These are phyloP conservation scores for Chlorella sp. DNA, from an alignment of 139 green algal genomes.

Conservation along the genomic window DNA sequence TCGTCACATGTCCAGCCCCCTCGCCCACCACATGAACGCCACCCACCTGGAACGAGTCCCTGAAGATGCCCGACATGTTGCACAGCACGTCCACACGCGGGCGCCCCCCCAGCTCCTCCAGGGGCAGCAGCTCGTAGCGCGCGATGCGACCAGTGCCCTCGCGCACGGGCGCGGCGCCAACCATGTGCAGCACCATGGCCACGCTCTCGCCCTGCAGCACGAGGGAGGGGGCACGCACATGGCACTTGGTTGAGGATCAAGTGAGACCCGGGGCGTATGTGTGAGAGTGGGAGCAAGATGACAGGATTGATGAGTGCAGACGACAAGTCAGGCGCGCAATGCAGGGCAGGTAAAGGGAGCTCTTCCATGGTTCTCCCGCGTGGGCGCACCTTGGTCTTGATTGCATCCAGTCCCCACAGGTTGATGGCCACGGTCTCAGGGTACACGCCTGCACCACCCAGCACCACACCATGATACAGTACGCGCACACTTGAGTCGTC, in stretches of 20 bases:
- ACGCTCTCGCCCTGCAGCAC: constrained; percentile 64
- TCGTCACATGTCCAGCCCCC: not conserved
- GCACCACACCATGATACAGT: too few relatives aligned
- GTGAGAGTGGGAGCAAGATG: too few relatives aligned
- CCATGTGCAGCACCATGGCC: constrained; percentile 80
- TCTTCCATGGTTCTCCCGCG: too few relatives aligned
- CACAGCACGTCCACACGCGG: constrained; percentile 90
- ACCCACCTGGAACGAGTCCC: constrained; percentile 67
- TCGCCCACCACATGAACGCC: not conserved
- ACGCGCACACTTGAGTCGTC: too few relatives aligned
- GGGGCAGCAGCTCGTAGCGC: constrained; percentile 73
- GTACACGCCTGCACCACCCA: constrained; percentile 42
- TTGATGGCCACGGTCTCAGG: constrained; percentile 95
- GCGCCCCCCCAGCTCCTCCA: constrained; percentile 62
- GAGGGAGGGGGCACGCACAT: not conserved
- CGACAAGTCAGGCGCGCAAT: too few relatives aligned
- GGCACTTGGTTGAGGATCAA: too few relatives aligned
- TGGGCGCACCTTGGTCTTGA: constrained; percentile 96
- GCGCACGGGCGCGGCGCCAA: constrained; percentile 75
- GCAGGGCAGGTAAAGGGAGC: too few relatives aligned
- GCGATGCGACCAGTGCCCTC: constrained; percentile 84
- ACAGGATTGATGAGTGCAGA: too few relatives aligned
- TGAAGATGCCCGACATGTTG: constrained; percentile 97
- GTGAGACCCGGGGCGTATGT: too few relatives aligned
- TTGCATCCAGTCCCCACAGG: constrained; percentile 95